A percentile compares a stretch with the other conserved stretches of the same genome.
phyloP scores from a whole-genome alignment of 2,329 filamentous ascomycete genomes.

The Penicillium vulpinum region DNA sequence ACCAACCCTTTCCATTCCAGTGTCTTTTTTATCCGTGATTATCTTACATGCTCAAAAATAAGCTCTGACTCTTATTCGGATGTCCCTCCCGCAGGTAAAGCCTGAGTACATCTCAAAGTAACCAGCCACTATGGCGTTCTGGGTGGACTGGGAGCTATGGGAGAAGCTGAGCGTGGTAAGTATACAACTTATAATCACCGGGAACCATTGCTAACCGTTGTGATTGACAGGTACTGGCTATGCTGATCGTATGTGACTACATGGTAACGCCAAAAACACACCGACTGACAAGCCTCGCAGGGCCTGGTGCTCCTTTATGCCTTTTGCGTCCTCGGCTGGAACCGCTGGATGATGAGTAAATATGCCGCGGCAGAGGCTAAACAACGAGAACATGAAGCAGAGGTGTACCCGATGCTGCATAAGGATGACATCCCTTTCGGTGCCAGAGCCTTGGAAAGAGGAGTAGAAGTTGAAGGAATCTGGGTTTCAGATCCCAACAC shows the following conservation, averaged over 20 bases:
- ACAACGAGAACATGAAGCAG: conserved; percentile 55
- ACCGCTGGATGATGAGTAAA: conserved; percentile 60
- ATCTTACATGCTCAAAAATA: background rate
- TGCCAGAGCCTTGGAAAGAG: conserved; percentile 78
- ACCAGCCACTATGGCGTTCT: conserved; percentile 53
- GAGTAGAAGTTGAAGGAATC: conserved; percentile 81
- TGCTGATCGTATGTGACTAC: conserved; percentile 58
- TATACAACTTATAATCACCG: conserved; percentile 19
- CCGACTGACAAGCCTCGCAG: conserved; percentile 39
- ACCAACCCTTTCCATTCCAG: background rate
- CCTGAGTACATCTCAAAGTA: background rate
- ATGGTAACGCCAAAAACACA: background rate
- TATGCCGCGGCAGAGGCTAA: conserved; percentile 67
- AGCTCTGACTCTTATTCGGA: background rate
- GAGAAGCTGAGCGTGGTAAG: conserved; percentile 87
- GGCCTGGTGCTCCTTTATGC: conserved; percentile 67
- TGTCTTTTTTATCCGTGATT: background rate
- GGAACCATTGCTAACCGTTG: conserved; percentile 15
- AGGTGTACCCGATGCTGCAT: conserved; percentile 57
- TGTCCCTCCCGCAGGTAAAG: background rate
- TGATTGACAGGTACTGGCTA: conserved; percentile 66
- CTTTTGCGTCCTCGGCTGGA: conserved; percentile 60
- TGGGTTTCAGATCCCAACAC: conserved; percentile 63
- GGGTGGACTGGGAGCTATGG: conserved; percentile 74
- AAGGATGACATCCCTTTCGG: conserved; percentile 76